Base-by-base conservation (phyloP, 371 early-diverging fungal species). In the Dichotomocladium elegans region DNA sequence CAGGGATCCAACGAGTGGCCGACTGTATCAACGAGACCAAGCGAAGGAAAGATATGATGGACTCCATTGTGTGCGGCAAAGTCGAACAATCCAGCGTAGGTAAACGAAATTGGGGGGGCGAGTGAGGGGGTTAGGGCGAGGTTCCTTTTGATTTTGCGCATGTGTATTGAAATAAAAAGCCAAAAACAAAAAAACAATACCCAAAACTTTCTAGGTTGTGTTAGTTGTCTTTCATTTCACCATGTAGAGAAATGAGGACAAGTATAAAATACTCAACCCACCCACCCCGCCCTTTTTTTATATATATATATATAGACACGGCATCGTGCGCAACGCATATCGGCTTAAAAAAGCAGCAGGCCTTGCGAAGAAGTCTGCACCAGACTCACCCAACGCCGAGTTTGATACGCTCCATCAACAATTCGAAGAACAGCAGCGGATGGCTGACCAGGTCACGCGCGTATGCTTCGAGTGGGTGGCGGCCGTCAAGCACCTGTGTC, bases 1-100 rank as follows among this genome's bases (percentile, higher is more conserved):
- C 57, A 4, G 80, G 65, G 27, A 78, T 87, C 2, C 80, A 82
- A 55, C 63, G 66, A n/a, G 77, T 91, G 7, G 93, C 91, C 1
- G 90, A 89, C 47, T 81, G 81, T 27, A 90, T 91, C 53, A 93
- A 93, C 65, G 88, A 90, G 51, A 82, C 86, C 42, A 93, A 93
- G 71, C 72, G 83, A 53, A 74, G 91, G 41, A 90, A 90, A 55
- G 93, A 93, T 63, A 78, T 89, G 19, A 89, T 90, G 1, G 91
- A 90, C 29, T 83, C 85, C 52, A 82, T 90, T 50, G 86, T 90
- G 6, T 81, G 85, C 12, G 81, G 81, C 11, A 40, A 46, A 30
- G 11, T 30, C 28, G 53, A 46, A 26, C 15, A 28, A 41, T 47
- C 47, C 21, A 47, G 47, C 55, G 55, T 55, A 47, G 47, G 55